Evolutionary conservation across 169 alveolate genomes (phyloP), one percentile per base, ranked within the genome.

Genomic region (Eimeria zaria): DNA sequence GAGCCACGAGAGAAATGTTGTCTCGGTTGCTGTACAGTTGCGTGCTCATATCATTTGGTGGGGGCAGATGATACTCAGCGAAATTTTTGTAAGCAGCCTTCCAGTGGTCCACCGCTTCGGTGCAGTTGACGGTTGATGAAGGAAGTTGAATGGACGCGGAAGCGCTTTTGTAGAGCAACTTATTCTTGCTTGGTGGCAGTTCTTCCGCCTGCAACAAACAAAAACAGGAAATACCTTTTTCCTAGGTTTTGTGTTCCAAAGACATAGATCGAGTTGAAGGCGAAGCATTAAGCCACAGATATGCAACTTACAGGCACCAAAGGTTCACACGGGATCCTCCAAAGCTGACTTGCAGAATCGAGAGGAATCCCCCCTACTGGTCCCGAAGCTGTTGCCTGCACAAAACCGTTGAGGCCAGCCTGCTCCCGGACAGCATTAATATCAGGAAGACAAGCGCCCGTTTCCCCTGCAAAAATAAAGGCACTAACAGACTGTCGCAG

Each of bases 111-210:
- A 74, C 85, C 1, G 85, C 58, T 41, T 22, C 53, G 7, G 85
- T 74, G 62, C 85, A 74, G 36, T 74, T 41, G 53, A 36, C 62
- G 36, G 62, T 2, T 11, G 5, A 22, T 2, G 48, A 12, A 12
- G 78, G 48, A 22, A 69, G 3, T 30, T 5, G 12, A 22, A 69
- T 9, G 48, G 48, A 1, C 4, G 78, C 78, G 33, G 7, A 69
- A 0, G 78, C 78, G 78, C 48, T 69, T 69, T 69, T 69, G 78
- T 69, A 69, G 44, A 69, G 33, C 78, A 69, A 69, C 48, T 69
- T 48, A 69, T 69, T 69, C 5, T 14, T 33, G 24, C 22, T 30
- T 7, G 18, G 22, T 3, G 7, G 24, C 48, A 33, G 46, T 33
- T 69, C 78, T 69, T n/a, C 46, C 27, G 46, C 48, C 78, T 69